Conservation (phyloP, 2,329 filamentous ascomycete species). For the Ceratocystiopsis minuta region DNA sequence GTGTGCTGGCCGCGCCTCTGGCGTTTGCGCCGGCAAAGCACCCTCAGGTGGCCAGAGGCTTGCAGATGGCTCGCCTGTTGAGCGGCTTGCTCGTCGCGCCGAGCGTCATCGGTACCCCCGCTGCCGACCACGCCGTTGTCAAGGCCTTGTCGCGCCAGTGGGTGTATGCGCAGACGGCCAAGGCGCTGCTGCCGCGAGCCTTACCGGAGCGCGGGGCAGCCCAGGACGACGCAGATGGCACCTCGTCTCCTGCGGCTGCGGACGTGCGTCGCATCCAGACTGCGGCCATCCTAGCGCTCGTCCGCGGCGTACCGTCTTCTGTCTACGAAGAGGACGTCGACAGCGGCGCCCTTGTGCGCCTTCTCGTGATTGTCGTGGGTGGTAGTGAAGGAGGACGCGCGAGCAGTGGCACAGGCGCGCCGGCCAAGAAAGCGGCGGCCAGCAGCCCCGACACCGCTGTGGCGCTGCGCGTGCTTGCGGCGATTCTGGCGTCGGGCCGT, state of each 20-base stretch:
- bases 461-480: conserved; percentile 29
- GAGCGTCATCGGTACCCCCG: conserved; percentile 16
- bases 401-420: too few relatives aligned
- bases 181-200: conserved; percentile 26
- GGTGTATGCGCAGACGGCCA: conserved; percentile 27
- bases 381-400: conserved; percentile 24
- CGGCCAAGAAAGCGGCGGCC: too few relatives aligned
- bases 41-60: background rate
- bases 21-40: conserved; percentile 11
- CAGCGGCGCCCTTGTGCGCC: conserved; percentile 23
- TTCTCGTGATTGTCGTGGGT: conserved; percentile 24
- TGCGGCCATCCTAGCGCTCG: conserved; percentile 28
- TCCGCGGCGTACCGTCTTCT: conserved; percentile 29
- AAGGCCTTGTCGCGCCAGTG: conserved; percentile 28
- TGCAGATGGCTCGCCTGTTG: conserved; percentile 23
- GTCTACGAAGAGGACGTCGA: conserved; percentile 32
- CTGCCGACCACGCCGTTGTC: conserved; percentile 24
- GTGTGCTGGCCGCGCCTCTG: conserved; percentile 13
- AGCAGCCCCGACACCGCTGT: conserved; percentile 23
- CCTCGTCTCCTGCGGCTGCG: background rate
- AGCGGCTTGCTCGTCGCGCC: conserved; percentile 20
- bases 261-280: conserved; percentile 22
- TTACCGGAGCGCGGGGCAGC: conserved; percentile 15
- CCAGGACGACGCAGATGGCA: background rate
- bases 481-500: conserved; percentile 26